Conservation (phyloP, 495 filamentous ascomycete species). For the Tricharina praecox region DNA sequence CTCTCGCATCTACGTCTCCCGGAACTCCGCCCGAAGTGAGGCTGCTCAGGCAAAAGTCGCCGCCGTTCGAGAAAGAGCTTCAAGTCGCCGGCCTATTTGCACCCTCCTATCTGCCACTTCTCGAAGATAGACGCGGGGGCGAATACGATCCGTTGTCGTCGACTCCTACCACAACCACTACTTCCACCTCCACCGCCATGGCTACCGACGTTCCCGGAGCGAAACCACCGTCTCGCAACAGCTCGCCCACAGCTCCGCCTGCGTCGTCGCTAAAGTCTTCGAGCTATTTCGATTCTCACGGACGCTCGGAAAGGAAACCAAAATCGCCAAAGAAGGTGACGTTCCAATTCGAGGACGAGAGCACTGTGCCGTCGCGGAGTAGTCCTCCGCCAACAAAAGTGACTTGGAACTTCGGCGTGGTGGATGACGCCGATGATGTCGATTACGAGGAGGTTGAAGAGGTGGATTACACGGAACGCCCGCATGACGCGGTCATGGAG, state of each 20-base stretch:
- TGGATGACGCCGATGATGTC: conserved; percentile 6
- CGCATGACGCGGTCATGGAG: too few relatives aligned
- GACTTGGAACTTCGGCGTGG: conserved; percentile 11
- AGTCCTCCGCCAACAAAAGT: conserved; percentile 23
- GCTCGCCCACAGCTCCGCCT: conserved; percentile 20
- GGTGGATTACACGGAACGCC: conserved; percentile 8
- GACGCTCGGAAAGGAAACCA: conserved; percentile 15
- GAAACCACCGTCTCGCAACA: neutral
- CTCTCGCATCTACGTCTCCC: neutral
- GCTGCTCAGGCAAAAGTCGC: conserved; percentile 9
- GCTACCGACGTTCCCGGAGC: neutral
- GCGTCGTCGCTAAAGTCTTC: conserved; percentile 25
- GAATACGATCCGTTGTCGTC: neutral
- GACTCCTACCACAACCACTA: too few relatives aligned
- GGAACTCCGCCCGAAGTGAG: neutral
- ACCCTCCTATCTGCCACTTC: conserved; percentile 23
- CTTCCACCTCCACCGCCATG: too few relatives aligned
- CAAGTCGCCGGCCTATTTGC: conserved; percentile 25
- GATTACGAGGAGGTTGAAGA: conserved; percentile 10
- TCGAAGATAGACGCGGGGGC: conserved; percentile 15
- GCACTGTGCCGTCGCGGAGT: conserved; percentile 24
- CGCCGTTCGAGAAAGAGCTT: conserved; percentile 25
- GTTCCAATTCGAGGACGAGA: conserved; percentile 26
- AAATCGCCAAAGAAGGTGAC: conserved; percentile 27
- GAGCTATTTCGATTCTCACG: conserved; percentile 12